Conservation (phyloP, 2,329 filamentous ascomycete genomes). For the Lachnellula willkommii region DNA sequence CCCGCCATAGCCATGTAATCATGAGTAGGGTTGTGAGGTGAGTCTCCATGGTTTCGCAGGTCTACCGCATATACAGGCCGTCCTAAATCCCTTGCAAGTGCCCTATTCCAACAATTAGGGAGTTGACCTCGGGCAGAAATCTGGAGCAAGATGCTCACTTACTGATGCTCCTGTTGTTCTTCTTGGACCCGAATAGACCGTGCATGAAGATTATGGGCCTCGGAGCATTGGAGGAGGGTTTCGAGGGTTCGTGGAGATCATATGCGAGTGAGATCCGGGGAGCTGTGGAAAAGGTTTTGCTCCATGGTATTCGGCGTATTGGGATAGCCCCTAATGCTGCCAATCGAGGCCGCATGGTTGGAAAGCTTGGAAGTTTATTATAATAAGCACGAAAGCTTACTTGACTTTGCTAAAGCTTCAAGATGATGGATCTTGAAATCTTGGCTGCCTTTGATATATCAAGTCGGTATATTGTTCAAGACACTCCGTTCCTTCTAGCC, state of each 20-base stretch:
- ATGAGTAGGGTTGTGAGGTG: slow-evolving; percentile 69
- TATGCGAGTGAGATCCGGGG: slow-evolving; percentile 45
- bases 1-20: slow-evolving; percentile 78
- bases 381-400: too few species aligned
- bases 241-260: slow-evolving; percentile 60
- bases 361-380: background rate
- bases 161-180: slow-evolving; percentile 91
- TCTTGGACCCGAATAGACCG: slow-evolving; percentile 90
- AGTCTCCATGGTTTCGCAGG: slow-evolving; percentile 88
- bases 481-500: too few species aligned
- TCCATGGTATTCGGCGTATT: background rate
- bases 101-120: slow-evolving; percentile 44
- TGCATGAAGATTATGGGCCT: slow-evolving; percentile 81
- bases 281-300: slow-evolving; percentile 13
- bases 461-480: too few species aligned
- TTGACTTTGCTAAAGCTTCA: too few species aligned
- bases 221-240: slow-evolving; percentile 38
- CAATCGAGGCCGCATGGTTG: slow-evolving; percentile 16
- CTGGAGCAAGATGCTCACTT: slow-evolving; percentile 54
- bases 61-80: slow-evolving; percentile 82
- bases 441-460: too few species aligned
- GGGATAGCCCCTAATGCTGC: background rate
- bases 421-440: too few species aligned
- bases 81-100: slow-evolving; percentile 72
- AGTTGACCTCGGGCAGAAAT: too few species aligned